phyloP scores from a whole-genome alignment of 768 basidiomycete genomes.

The Lentinula detonsa region DNA sequence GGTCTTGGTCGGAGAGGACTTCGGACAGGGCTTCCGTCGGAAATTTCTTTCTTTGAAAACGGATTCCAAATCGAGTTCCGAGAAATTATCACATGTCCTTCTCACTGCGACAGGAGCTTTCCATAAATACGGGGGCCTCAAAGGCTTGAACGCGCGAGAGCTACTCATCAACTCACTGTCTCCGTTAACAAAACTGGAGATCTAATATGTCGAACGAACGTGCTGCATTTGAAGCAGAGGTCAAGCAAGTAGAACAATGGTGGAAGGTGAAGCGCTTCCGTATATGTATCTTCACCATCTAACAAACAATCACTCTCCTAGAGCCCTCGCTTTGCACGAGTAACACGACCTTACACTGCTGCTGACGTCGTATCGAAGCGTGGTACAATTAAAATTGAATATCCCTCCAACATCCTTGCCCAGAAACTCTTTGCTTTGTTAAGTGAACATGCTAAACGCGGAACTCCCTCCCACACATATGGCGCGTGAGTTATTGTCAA shows the following conservation, averaged over 20 bases:
- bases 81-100: constrained; percentile 40
- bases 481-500: constrained; percentile 75
- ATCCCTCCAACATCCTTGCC: constrained; percentile 78
- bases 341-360: constrained; percentile 87
- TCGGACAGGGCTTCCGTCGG: background rate
- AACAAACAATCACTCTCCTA: constrained; percentile 23
- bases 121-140: constrained; percentile 13
- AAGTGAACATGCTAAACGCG: constrained; percentile 65
- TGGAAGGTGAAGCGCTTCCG: constrained; percentile 62
- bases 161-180: constrained; percentile 11
- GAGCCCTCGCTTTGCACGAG: constrained; percentile 82
- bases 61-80: background rate
- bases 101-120: constrained; percentile 18
- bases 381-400: constrained; percentile 78
- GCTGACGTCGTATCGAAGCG: constrained; percentile 91
- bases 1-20: background rate
- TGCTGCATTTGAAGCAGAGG: constrained; percentile 71
- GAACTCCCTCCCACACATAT: constrained; percentile 91
- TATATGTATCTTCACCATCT: background rate
- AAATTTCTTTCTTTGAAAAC: background rate
- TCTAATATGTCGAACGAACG: constrained; percentile 58
- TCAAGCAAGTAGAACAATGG: constrained; percentile 83
- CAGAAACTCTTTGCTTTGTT: constrained; percentile 84
- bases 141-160: constrained; percentile 5
- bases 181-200: constrained; percentile 10